Conservation (phyloP, 1,139 yeast genomes). For the Candida albicans region DNA sequence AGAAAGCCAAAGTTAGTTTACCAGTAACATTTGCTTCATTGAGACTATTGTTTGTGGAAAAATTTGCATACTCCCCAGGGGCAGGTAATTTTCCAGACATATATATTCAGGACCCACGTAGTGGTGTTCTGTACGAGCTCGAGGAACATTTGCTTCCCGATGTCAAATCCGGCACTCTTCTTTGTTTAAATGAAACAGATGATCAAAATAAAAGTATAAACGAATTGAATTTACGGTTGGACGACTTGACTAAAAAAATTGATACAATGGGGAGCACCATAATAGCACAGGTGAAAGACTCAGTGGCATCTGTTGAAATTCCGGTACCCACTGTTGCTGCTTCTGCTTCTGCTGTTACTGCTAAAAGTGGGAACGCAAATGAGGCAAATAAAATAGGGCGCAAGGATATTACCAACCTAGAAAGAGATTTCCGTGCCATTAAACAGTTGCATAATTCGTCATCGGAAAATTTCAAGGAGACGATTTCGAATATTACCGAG, state of each 20-base stretch:
- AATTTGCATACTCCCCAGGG: constrained; percentile 81
- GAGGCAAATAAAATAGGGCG: background rate
- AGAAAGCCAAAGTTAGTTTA: constrained; percentile 32
- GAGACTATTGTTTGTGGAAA: constrained; percentile 77
- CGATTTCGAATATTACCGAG: constrained; percentile 45
- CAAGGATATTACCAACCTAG: constrained; percentile 26
- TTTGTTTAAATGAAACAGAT: constrained; percentile 51
- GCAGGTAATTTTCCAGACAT: constrained; percentile 75
- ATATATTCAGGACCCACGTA: constrained; percentile 63
- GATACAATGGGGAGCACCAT: constrained; percentile 27
- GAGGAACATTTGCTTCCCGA: constrained; percentile 68
- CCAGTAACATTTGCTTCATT: constrained; percentile 64
- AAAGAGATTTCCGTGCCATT: constrained; percentile 62
- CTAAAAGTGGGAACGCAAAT: background rate
- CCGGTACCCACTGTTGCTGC: constrained; percentile 14
- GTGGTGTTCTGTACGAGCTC: constrained; percentile 70
- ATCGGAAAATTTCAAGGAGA: constrained; percentile 39
- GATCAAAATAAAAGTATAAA: constrained; percentile 21
- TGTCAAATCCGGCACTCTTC: constrained; percentile 57
- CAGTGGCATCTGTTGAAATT: constrained; percentile 24
- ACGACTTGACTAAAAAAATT: constrained; percentile 28
- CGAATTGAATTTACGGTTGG: constrained; percentile 25
- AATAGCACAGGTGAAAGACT: constrained; percentile 24
- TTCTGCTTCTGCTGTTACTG: background rate
- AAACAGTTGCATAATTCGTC: constrained; percentile 57